Evolutionary conservation across 768 basidiomycete genomes (phyloP), one percentile per base, ranked within the genome.

Genomic region (Suillus brevipes): DNA sequence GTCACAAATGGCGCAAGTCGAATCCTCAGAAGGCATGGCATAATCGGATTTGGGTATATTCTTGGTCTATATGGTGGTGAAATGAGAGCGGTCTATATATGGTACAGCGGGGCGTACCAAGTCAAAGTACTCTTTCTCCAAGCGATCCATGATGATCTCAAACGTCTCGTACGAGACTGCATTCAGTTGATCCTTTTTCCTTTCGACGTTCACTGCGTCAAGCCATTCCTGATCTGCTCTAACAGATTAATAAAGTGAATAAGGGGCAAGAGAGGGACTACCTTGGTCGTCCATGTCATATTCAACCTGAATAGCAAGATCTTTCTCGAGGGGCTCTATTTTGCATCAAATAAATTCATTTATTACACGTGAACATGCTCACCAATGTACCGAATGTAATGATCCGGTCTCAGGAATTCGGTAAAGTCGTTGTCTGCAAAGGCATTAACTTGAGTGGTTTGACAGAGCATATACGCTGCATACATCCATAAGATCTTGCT

Each of bases 261-360:
- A 20, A 62, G 45, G 7, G 28, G 43, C 20, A 50, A 61, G 23
- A 13, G 40, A 20, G 13, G 23, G 70, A 81, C 23, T 43, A 91
- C 95, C 96, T 87, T 98, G 96, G 74, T 98, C 97, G 73, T 99
- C 97, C 95, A 99, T 99, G 74, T 99, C 97, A 81, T 99, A 99
- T 76, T 99, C 97, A 28, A 99, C 97, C 69, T 97, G 95, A 45
- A 87, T 86, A 8, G 91, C 90, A 20, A 99, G 85, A 68, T 99
- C 97, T 56, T 87, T 88, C 74, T 99, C 97, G 68, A 97, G 81
- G 0, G 97, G 97, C 71, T 97, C 95, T 94, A 72, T 28, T 34
- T 56, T 56, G 40, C 50, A 34, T 68, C 65, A 72, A 60, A n/a
- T 40, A 61, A 55, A 37, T 13, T 47, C 42, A 36, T 14, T 62